Evolutionary conservation across 75 land plant species (phyloP).

Genomic region (Chamaecyparis obtusa): DNA sequence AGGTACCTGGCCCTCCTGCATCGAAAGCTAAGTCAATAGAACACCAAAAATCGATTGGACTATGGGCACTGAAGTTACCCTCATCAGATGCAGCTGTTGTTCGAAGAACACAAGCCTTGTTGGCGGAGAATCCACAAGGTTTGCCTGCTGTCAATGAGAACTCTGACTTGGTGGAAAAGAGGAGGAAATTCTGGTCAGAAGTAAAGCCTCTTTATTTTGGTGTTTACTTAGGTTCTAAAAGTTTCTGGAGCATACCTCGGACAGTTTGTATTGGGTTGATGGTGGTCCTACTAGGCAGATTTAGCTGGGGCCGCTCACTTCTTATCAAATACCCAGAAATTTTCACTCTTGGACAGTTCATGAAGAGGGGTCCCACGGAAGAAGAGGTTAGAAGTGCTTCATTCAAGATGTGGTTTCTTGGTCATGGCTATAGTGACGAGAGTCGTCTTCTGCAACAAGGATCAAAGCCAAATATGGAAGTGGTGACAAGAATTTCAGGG

Average conservation of each 20-base stretch:
- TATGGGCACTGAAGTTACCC: constrained; percentile 86
- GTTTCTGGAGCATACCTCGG: constrained; percentile 40
- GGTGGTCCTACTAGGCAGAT: constrained; percentile 41
- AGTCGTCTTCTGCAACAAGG: constrained; percentile 20
- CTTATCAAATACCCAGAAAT: constrained; percentile 78
- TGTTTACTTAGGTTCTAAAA: constrained; percentile 61
- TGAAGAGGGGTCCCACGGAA: constrained; percentile 78
- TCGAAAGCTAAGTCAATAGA: constrained; percentile 61
- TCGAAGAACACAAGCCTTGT: constrained; percentile 60
- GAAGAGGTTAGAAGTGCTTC: constrained; percentile 76
- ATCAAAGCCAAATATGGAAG: constrained; percentile 62
- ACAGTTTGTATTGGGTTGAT: constrained; percentile 47
- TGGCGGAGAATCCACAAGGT: constrained; percentile 65
- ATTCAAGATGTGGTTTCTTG: constrained; percentile 88
- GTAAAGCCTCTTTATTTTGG: constrained; percentile 90
- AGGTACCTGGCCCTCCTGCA: constrained; percentile 81
- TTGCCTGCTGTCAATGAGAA: constrained; percentile 59
- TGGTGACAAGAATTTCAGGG: constrained; percentile 83
- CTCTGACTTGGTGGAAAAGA: constrained; percentile 31
- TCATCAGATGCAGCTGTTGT: constrained; percentile 87
- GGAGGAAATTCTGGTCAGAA: constrained; percentile 51
- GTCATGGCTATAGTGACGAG: constrained; percentile 72
- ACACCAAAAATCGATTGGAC: constrained; percentile 59
- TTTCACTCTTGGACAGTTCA: constrained; percentile 72
- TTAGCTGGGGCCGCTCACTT: constrained; percentile 66